Evolutionary conservation across 1,284 basidiomycete genomes (phyloP).

Genomic region (Termitomyces sp.): DNA sequence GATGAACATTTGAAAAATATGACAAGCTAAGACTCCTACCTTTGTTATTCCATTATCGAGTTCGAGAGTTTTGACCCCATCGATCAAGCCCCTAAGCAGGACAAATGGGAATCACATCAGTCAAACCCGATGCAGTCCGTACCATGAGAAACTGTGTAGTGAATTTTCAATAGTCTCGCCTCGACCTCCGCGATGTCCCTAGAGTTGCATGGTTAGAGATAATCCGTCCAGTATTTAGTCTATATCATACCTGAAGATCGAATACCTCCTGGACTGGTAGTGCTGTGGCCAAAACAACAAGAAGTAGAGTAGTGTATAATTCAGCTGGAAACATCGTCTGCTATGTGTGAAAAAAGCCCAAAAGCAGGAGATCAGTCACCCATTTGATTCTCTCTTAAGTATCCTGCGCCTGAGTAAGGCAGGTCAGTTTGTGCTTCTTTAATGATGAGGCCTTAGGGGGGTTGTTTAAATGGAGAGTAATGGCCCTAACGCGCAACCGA

Average conservation of each 20-base stretch:
- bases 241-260: constrained; percentile 3
- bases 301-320: neutral
- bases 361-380: neutral
- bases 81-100: constrained; percentile 55
- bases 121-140: constrained; percentile 16
- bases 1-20: neutral
- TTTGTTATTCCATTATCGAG: constrained; percentile 74
- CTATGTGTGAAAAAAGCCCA: neutral
- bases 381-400: neutral
- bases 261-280: constrained; percentile 17
- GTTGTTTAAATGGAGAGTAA: too few relatives aligned
- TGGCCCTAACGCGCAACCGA: neutral
- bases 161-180: constrained; percentile 69
- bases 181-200: constrained; percentile 77
- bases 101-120: neutral
- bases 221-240: neutral
- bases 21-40: constrained; percentile 26
- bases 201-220: neutral
- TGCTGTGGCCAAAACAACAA: neutral
- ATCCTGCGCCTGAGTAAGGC: too few relatives aligned
- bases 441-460: neutral
- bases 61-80: constrained; percentile 72
- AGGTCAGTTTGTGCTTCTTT: neutral
- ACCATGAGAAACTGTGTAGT: constrained; percentile 73
- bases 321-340: neutral